These are phyloP conservation scores for Marasmius sp. DNA, from an alignment of 1,284 basidiomycete species.

Conservation along the genomic window DNA sequence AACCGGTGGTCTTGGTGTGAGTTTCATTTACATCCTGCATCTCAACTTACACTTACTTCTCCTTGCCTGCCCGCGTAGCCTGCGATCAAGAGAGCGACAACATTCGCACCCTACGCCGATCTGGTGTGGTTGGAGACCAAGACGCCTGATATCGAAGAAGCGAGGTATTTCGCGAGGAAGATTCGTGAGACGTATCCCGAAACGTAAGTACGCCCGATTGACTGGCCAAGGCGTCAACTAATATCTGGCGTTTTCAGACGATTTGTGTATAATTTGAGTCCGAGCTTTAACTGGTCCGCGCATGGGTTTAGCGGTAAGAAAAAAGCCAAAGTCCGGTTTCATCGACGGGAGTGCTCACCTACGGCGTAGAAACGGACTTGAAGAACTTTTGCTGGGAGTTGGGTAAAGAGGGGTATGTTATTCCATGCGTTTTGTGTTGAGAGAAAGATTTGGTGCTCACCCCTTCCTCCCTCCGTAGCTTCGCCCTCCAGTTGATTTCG, in stretches of 20 bases:
- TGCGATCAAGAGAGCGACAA: no score
- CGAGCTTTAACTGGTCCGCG: conserved; percentile 87
- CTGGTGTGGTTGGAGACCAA: no score
- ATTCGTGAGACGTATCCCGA: no score
- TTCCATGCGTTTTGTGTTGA: background rate
- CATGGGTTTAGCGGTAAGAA: conserved; percentile 74
- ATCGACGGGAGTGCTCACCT: no score
- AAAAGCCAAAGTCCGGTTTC: no score
- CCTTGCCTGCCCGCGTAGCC: conserved; percentile 44
- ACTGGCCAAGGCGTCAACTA: background rate
- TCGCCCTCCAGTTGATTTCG: conserved; percentile 84
- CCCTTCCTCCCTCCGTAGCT: conserved; percentile 47
- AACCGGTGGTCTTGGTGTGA: conserved; percentile 74
- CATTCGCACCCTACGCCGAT: no score
- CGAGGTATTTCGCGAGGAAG: no score
- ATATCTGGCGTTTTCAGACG: conserved; percentile 47
- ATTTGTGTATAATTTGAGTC: conserved; percentile 95
- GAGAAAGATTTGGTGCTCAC: conserved; percentile 20
- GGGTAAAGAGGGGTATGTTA: conserved; percentile 78
- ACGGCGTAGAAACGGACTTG: conserved; percentile 63
- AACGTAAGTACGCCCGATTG: conserved; percentile 22
- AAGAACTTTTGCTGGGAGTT: conserved; percentile 92
- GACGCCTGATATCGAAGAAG: no score
- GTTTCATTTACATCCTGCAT: conserved; percentile 13
- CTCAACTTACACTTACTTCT: background rate